Conservation (phyloP, 306 rosid genomes). For the Quercus engelmannii region DNA sequence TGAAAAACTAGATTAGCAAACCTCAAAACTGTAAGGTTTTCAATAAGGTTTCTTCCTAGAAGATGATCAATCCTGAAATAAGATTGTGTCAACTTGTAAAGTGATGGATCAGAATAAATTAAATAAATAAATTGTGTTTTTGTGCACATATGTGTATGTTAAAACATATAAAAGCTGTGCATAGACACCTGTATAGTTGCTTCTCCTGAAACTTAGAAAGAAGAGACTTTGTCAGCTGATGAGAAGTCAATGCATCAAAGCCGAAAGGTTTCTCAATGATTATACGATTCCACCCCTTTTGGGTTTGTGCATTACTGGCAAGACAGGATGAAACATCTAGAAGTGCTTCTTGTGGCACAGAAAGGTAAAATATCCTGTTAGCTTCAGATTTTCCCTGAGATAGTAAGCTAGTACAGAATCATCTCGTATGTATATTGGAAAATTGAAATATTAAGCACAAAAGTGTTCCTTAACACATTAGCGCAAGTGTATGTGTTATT, state of each 20-base stretch:
- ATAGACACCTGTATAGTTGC: constrained; percentile 75
- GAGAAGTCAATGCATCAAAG: constrained; percentile 67
- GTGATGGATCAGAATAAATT: not conserved
- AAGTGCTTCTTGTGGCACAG: constrained; percentile 93
- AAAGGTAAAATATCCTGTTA: constrained; percentile 91
- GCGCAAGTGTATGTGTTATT: not conserved
- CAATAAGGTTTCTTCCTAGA: constrained; percentile 87
- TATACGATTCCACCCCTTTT: constrained; percentile 89
- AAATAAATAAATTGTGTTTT: not conserved
- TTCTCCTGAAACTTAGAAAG: constrained; percentile 78
- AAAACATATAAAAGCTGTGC: not conserved
- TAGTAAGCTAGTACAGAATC: constrained; percentile 44
- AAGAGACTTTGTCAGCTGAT: constrained; percentile 71
- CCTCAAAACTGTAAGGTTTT: constrained; percentile 91
- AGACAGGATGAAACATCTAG: constrained; percentile 69
- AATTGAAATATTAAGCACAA: not conserved
- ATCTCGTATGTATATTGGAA: constrained; percentile 14
- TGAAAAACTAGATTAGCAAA: constrained; percentile 89
- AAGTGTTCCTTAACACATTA: not conserved
- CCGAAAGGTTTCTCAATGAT: constrained; percentile 94
- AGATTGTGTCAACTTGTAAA: constrained; percentile 22
- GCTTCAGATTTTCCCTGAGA: constrained; percentile 66
- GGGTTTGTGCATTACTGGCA: constrained; percentile 72
- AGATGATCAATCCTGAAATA: constrained; percentile 92
- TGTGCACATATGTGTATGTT: constrained; percentile 9